These are phyloP conservation scores for Tricholoma flavovirens DNA, from an alignment of 768 basidiomycete genomes.

Conservation along the genomic window DNA sequence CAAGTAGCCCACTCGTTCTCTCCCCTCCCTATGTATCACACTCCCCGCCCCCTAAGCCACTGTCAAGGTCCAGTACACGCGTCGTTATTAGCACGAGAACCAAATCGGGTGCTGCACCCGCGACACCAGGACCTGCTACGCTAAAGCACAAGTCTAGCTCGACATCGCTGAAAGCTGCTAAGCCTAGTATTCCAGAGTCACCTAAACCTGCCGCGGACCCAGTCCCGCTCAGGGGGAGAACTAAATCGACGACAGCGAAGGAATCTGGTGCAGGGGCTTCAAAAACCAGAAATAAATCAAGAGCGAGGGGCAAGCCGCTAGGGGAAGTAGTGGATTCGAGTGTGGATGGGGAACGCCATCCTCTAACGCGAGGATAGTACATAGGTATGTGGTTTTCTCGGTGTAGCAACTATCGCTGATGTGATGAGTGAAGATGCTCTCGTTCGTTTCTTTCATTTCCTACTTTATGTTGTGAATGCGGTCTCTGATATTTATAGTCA, in stretches of 20 bases:
- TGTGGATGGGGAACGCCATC: constrained; percentile 25
- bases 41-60: constrained; percentile 6
- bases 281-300: constrained; percentile 6
- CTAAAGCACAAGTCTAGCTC: constrained; percentile 4
- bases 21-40: constrained; percentile 8
- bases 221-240: constrained; percentile 1
- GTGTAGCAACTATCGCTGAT: neutral
- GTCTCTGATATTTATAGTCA: neutral
- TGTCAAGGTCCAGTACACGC: constrained; percentile 1
- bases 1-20: constrained; percentile 22
- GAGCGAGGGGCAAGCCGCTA: constrained; percentile 15
- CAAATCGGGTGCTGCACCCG: neutral
- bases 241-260: constrained; percentile 3
- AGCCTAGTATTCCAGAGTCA: constrained; percentile 2
- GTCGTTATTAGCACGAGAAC: constrained; percentile 6
- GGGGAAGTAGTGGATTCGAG: constrained; percentile 30
- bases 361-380: neutral
- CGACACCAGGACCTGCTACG: neutral
- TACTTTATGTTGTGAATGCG: neutral
- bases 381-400: neutral
- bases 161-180: constrained; percentile 4
- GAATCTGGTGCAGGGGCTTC: constrained; percentile 7
- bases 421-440: neutral
- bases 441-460: neutral
- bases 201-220: constrained; percentile 1